Conservation (phyloP, 805 yeast species). For the Candida morakotiae region DNA sequence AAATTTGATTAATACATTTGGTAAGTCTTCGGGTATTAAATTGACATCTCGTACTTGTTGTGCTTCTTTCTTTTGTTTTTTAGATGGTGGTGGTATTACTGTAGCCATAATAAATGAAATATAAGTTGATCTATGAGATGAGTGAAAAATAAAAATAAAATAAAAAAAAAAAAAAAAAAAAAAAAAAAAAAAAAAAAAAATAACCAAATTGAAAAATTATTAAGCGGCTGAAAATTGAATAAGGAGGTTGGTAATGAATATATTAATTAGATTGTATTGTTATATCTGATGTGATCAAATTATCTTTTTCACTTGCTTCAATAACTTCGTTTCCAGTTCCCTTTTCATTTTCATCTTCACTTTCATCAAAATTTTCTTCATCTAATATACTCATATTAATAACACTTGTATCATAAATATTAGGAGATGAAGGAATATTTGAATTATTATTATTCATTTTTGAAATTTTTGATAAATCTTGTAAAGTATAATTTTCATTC, state of each 20-base stretch:
- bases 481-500: constrained; percentile 7
- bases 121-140: neutral
- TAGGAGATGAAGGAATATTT: constrained; percentile 5
- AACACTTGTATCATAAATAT: constrained; percentile 5
- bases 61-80: constrained; percentile 79
- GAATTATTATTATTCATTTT: no score
- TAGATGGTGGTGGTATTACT: constrained; percentile 87
- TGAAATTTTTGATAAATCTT: constrained; percentile 4
- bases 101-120: constrained; percentile 66
- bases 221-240: no score
- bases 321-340: no score
- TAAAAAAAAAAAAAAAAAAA: neutral
- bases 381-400: neutral
- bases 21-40: constrained; percentile 71
- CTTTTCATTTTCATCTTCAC: constrained; percentile 1
- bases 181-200: constrained; percentile 2
- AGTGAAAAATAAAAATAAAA: neutral
- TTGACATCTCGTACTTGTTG: constrained; percentile 76
- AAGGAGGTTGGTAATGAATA: no score
- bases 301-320: no score
- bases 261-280: no score
- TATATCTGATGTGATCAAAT: no score
- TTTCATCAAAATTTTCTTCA: neutral
- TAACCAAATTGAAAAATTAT: no score
- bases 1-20: constrained; percentile 82